Percentiles rank a stretch among this genome's conserved stretches.
Conservation (phyloP, 345 rosid species). For the Boechera stricta region DNA sequence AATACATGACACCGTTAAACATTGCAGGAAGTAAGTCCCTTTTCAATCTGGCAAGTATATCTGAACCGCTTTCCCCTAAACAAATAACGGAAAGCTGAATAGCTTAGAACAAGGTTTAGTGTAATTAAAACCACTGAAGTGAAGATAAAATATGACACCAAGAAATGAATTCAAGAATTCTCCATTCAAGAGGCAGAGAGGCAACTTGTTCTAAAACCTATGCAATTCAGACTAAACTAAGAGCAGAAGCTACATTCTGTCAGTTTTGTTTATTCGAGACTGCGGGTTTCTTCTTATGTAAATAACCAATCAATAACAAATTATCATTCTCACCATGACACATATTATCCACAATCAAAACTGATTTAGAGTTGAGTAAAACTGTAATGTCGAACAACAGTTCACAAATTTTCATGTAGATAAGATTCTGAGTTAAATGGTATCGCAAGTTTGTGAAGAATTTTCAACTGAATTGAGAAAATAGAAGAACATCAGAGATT, state of each 20-base stretch:
- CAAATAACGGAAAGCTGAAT: slow-evolving; percentile 17
- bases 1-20: slow-evolving; percentile 76
- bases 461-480: not conserved
- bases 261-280: not conserved
- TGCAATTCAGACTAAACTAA: not conserved
- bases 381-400: no score
- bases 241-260: not conserved
- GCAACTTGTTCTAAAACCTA: not conserved
- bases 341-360: not conserved
- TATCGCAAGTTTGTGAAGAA: not conserved
- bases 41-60: slow-evolving; percentile 71
- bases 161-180: not conserved
- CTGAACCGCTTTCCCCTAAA: slow-evolving; percentile 69
- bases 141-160: not conserved
- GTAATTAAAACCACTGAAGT: not conserved
- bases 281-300: not conserved
- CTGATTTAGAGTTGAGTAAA: not conserved
- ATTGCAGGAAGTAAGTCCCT: slow-evolving; percentile 78
- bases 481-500: not conserved
- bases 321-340: not conserved
- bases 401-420: not conserved
- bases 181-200: slow-evolving; percentile 1
- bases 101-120: slow-evolving; percentile 10
- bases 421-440: not conserved
- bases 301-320: not conserved